Conservation (phyloP, 495 filamentous ascomycete genomes). For the Podospora appendiculata region DNA sequence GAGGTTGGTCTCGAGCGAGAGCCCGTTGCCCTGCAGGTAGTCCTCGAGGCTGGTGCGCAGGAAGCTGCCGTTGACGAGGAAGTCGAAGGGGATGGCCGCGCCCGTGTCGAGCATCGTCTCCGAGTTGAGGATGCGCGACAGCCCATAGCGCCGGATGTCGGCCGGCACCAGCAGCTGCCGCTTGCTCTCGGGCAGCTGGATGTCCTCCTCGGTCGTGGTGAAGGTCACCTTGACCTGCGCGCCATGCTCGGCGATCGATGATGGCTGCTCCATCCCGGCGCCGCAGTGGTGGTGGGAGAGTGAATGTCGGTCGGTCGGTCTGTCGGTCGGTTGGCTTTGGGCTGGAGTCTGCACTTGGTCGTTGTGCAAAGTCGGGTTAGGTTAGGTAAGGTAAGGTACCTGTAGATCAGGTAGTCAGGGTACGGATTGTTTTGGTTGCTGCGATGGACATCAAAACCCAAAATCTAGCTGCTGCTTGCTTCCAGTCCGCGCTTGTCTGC, state of each 20-base stretch:
- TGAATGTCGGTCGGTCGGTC: too few relatives aligned
- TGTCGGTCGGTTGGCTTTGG: too few relatives aligned
- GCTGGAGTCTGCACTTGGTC: too few relatives aligned
- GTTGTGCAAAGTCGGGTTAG: too few relatives aligned
- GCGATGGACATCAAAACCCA: too few relatives aligned
- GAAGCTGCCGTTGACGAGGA: conserved; percentile 86
- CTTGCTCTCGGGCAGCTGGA: conserved; percentile 48
- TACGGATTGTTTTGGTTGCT: too few relatives aligned
- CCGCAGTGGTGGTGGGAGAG: too few relatives aligned
- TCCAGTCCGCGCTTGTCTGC: too few relatives aligned
- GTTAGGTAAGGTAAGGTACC: too few relatives aligned
- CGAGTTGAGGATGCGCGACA: conserved; percentile 90
- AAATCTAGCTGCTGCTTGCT: too few relatives aligned
- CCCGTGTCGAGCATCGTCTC: conserved; percentile 64
- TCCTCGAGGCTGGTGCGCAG: conserved; percentile 82
- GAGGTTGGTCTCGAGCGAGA: conserved; percentile 78
- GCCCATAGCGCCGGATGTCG: conserved; percentile 82
- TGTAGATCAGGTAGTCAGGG: too few relatives aligned
- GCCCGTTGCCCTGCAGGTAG: conserved; percentile 76
- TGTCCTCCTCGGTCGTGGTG: conserved; percentile 47
- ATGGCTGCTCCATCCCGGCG: conserved; percentile 18
- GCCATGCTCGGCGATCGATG: conserved; percentile 13
- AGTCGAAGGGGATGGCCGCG: conserved; percentile 85
- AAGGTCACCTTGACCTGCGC: conserved; percentile 47
- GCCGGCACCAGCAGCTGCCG: conserved; percentile 46